These are phyloP conservation scores for Stemphylium beticola DNA, from an alignment of 2,329 filamentous ascomycete genomes.

Conservation along the genomic window DNA sequence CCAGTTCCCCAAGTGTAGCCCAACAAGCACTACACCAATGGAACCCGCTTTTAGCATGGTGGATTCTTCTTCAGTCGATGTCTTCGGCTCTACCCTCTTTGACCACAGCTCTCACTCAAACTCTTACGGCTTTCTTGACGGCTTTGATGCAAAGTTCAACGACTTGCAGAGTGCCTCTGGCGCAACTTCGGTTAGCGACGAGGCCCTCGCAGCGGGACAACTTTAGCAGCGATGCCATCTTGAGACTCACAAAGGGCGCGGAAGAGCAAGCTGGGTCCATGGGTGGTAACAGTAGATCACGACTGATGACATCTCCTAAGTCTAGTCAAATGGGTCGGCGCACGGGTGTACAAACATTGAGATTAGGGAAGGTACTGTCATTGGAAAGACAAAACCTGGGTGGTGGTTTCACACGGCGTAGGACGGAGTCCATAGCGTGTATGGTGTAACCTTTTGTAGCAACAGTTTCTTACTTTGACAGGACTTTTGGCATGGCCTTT, in stretches of 20 bases:
- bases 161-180: constrained; percentile 55
- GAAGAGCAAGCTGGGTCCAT: constrained; percentile 28
- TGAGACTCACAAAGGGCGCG: constrained; percentile 30
- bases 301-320: constrained; percentile 35
- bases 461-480: constrained; percentile 22
- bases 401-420: constrained; percentile 28
- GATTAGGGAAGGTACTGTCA: constrained; percentile 19
- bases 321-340: constrained; percentile 38
- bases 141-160: constrained; percentile 50
- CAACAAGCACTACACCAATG: constrained; percentile 22
- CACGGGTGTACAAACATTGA: constrained; percentile 35
- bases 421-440: constrained; percentile 31
- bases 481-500: constrained; percentile 17
- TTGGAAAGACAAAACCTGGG: constrained; percentile 19
- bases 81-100: constrained; percentile 46
- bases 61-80: constrained; percentile 40
- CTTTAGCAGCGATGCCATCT: constrained; percentile 39
- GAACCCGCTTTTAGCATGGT: constrained; percentile 39
- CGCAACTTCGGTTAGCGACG: constrained; percentile 57
- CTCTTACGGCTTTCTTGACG: constrained; percentile 46
- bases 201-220: constrained; percentile 52
- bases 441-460: constrained; percentile 24
- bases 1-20: constrained; percentile 45
- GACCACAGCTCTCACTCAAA: constrained; percentile 34
- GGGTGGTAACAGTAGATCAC: constrained; percentile 33